phyloP scores from a whole-genome alignment of 306 rosid genomes.

The Vicia villosa region DNA sequence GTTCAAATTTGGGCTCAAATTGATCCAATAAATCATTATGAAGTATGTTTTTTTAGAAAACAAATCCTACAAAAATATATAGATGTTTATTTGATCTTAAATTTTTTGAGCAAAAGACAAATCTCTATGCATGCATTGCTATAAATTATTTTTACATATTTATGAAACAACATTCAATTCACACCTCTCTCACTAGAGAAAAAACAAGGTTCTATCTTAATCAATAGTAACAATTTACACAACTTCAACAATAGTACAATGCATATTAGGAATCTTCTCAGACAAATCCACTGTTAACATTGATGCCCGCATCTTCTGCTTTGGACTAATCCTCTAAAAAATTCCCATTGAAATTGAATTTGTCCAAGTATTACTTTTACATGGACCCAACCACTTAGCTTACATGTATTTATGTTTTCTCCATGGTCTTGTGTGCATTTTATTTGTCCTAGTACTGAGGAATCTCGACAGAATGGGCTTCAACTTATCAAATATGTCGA shows the following conservation, averaged over 20 bases:
- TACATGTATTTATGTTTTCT: slow-evolving; percentile 70
- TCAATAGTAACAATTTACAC: slow-evolving; percentile 35
- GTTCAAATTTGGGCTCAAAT: no score
- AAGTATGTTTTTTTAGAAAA: no score
- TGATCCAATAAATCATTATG: no score
- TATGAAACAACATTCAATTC: not conserved
- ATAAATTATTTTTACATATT: not conserved
- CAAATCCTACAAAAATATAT: not conserved
- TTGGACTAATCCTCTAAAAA: slow-evolving; percentile 33
- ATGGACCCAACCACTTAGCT: slow-evolving; percentile 74
- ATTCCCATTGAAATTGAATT: slow-evolving; percentile 39
- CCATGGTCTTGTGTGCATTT: no score
- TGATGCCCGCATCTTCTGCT: slow-evolving; percentile 60
- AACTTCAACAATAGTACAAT: slow-evolving; percentile 52
- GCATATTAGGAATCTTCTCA: slow-evolving; percentile 58
- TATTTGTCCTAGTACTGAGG: no score
- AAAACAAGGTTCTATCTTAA: not conserved
- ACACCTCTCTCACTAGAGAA: not conserved
- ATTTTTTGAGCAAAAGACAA: not conserved
- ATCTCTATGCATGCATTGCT: not conserved
- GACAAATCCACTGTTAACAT: slow-evolving; percentile 76
- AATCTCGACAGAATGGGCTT: no score
- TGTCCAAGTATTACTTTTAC: slow-evolving; percentile 55
- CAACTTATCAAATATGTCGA: no score
- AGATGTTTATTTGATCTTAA: not conserved